Conservation (phyloP, 768 basidiomycete genomes). For the Amanita brunnescens region DNA sequence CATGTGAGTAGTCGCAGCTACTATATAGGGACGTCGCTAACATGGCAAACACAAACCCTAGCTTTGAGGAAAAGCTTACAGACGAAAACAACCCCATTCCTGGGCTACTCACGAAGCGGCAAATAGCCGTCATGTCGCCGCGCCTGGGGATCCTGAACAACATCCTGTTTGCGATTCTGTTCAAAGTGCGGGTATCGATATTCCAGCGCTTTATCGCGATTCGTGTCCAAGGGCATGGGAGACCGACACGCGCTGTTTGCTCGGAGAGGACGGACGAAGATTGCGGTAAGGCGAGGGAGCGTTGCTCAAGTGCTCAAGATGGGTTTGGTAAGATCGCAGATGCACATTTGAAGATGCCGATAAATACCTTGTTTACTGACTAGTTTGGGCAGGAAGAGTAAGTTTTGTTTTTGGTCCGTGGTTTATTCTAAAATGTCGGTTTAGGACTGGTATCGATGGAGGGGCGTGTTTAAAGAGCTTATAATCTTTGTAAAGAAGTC, state of each 20-base stretch:
- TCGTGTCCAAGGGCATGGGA: slow-evolving; percentile 14
- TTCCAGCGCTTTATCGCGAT: too few relatives aligned
- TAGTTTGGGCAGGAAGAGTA: slow-evolving; percentile 82
- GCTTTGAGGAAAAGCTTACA: slow-evolving; percentile 13
- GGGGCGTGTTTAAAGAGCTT: slow-evolving; percentile 97
- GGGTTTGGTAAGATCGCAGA: slow-evolving; percentile 81
- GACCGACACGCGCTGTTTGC: slow-evolving; percentile 10
- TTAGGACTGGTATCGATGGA: slow-evolving; percentile 86
- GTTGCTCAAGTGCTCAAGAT: slow-evolving; percentile 94
- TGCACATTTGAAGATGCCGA: slow-evolving; percentile 67
- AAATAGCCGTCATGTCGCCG: slow-evolving; percentile 69
- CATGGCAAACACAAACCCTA: slow-evolving; percentile 2
- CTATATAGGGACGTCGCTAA: neutral
- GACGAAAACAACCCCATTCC: slow-evolving; percentile 17
- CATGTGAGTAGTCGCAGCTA: slow-evolving; percentile 38
- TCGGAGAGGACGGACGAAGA: slow-evolving; percentile 28
- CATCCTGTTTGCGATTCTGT: slow-evolving; percentile 92
- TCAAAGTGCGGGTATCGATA: slow-evolving; percentile 77
- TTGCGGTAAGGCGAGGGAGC: slow-evolving; percentile 59
- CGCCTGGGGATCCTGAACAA: slow-evolving; percentile 89
- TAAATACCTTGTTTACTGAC: slow-evolving; percentile 90
- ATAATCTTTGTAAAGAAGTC: slow-evolving; percentile 91
- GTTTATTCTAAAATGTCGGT: neutral
- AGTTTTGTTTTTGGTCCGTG: slow-evolving; percentile 18
- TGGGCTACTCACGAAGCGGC: slow-evolving; percentile 65